These are phyloP conservation scores for Platanthera zijinensis DNA, from an alignment of 106 monocot species.

Conservation along the genomic window DNA sequence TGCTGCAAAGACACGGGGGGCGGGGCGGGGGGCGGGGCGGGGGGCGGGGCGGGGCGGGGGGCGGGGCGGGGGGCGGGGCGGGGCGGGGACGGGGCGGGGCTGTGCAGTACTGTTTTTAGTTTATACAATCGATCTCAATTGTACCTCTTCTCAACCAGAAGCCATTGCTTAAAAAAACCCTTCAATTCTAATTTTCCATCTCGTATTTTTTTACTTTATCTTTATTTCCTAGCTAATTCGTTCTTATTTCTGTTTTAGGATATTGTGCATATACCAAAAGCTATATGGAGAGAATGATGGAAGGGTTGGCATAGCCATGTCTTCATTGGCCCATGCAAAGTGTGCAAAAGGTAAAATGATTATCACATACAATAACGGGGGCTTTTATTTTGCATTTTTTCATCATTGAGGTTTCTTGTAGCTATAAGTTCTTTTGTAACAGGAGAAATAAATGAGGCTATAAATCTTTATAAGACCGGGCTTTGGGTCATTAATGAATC, in stretches of 20 bases:
- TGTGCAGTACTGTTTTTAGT: neutral
- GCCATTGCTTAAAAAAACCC: neutral
- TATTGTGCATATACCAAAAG: constrained; percentile 51
- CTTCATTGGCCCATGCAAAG: constrained; percentile 64
- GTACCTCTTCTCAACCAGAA: neutral
- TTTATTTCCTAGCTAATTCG: neutral
- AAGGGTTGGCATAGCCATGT: constrained; percentile 75
- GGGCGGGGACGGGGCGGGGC: no score
- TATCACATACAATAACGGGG: neutral
- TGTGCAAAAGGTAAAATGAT: constrained; percentile 66
- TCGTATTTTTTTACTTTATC: neutral
- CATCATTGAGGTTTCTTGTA: constrained; percentile 1
- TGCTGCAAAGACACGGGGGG: no score
- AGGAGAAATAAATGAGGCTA: constrained; percentile 65
- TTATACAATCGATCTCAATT: neutral
- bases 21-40: no score
- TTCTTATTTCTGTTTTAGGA: constrained; percentile 23
- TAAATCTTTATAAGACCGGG: constrained; percentile 47
- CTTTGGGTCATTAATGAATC: constrained; percentile 60
- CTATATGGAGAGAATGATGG: constrained; percentile 63
- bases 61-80: no score
- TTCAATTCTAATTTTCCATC: neutral
- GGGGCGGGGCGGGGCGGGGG: no score
- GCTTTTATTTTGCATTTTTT: neutral
- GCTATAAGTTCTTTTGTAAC: constrained; percentile 1